A percentile compares a stretch with the other conserved stretches of the same genome.
These are phyloP conservation scores for Xylaria sp. DNA, from an alignment of 2,329 filamentous ascomycete genomes.

Conservation along the genomic window DNA sequence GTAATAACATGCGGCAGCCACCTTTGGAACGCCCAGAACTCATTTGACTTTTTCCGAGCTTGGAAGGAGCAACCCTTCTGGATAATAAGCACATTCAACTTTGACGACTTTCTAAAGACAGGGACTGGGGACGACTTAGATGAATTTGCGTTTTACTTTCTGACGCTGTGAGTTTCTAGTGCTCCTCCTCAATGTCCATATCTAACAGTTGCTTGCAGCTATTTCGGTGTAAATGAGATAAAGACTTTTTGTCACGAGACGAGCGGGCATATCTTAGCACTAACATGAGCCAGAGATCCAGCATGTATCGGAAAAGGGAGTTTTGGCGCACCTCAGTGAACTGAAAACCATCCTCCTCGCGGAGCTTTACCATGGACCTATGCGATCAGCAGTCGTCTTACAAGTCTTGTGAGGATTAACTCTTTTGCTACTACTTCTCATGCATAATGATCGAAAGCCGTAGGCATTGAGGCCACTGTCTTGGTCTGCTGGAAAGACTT, in stretches of 20 bases:
- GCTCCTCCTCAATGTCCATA: not conserved
- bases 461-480: no score
- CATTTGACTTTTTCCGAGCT: conserved; percentile 55
- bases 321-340: not conserved
- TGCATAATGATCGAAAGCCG: not conserved
- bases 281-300: conserved; percentile 38
- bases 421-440: not conserved
- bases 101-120: conserved; percentile 39
- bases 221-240: conserved; percentile 43
- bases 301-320: not conserved
- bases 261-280: conserved; percentile 38
- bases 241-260: conserved; percentile 43
- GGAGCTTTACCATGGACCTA: not conserved
- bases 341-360: not conserved
- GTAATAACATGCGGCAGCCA: conserved; percentile 41
- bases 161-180: conserved; percentile 38
- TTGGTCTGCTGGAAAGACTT: not conserved
- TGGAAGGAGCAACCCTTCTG: conserved; percentile 50
- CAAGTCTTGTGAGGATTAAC: not conserved
- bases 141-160: conserved; percentile 40
- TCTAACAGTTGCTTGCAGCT: conserved; percentile 29
- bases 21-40: conserved; percentile 56
- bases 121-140: conserved; percentile 46
- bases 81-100: conserved; percentile 40
- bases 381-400: not conserved